These are phyloP conservation scores for Xylariaceae sp. DNA, from an alignment of 2,329 filamentous ascomycete species.

Conservation along the genomic window DNA sequence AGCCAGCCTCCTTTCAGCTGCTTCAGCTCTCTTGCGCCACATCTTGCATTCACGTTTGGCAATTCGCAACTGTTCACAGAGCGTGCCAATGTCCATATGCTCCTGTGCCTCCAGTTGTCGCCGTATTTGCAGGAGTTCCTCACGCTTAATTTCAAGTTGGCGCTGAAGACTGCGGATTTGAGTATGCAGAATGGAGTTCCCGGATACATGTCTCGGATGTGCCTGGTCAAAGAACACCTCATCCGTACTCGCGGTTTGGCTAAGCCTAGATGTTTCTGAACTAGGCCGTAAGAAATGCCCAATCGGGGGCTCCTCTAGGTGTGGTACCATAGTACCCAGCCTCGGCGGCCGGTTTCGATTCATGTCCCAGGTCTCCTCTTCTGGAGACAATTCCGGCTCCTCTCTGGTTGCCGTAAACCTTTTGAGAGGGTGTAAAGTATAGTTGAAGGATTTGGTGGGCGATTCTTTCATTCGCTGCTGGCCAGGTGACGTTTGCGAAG, in stretches of 20 bases:
- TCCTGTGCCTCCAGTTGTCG: slow-evolving; percentile 44
- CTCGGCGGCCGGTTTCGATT: slow-evolving; percentile 28
- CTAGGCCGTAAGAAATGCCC: slow-evolving; percentile 37
- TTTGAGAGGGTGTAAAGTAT: slow-evolving; percentile 20
- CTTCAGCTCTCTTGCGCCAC: slow-evolving; percentile 54
- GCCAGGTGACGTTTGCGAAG: slow-evolving; percentile 5
- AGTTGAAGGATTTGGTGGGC: slow-evolving; percentile 13
- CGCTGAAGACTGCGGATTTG: slow-evolving; percentile 49
- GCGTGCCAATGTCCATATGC: slow-evolving; percentile 41
- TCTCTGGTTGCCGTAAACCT: slow-evolving; percentile 20
- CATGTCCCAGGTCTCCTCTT: slow-evolving; percentile 15
- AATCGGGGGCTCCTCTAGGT: slow-evolving; percentile 37
- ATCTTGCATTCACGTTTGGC: slow-evolving; percentile 40
- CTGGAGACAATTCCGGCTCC: slow-evolving; percentile 16
- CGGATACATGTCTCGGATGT: slow-evolving; percentile 9
- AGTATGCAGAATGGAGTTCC: slow-evolving; percentile 40
- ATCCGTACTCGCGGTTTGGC: not conserved
- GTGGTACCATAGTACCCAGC: slow-evolving; percentile 39
- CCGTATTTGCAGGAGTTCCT: slow-evolving; percentile 44
- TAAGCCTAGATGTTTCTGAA: slow-evolving; percentile 24
- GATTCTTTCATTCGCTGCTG: slow-evolving; percentile 9
- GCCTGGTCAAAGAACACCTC: not conserved
- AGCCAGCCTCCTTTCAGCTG: slow-evolving; percentile 50
- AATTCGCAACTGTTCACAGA: slow-evolving; percentile 47
- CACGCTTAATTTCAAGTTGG: slow-evolving; percentile 43